A percentile compares a stretch with the other conserved stretches of the same genome.
phyloP scores from a whole-genome alignment of 441 rosid species.

The Erodium trifolium region DNA sequence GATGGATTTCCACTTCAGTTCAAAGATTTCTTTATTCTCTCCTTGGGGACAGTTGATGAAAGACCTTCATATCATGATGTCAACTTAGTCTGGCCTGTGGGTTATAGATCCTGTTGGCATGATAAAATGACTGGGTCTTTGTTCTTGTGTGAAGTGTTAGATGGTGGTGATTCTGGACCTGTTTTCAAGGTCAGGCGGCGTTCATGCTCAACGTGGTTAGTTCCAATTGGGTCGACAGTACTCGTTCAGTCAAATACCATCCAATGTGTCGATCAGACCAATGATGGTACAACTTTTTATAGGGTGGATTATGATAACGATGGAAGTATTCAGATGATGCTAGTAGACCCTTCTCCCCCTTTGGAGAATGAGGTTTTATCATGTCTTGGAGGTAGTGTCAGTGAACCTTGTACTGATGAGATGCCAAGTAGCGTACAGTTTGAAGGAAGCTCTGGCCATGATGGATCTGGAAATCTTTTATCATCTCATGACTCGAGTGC shows the following conservation, averaged over 20 bases:
- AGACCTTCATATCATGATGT: conserved; percentile 77
- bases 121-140: conserved; percentile 88
- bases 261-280: not conserved
- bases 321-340: conserved; percentile 48
- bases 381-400: conserved; percentile 39
- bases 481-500: conserved; percentile 22
- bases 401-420: conserved; percentile 24
- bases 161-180: conserved; percentile 89
- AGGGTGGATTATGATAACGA: conserved; percentile 38
- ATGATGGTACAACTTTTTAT: conserved; percentile 21
- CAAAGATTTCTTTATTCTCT: conserved; percentile 84
- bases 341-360: conserved; percentile 62
- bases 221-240: conserved; percentile 66
- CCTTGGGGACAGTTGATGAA: conserved; percentile 72
- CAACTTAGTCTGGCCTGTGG: conserved; percentile 35
- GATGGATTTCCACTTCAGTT: conserved; percentile 76
- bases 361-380: conserved; percentile 50
- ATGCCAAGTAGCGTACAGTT: conserved; percentile 23
- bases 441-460: conserved; percentile 28
- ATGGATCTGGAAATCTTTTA: conserved; percentile 23
- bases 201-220: conserved; percentile 53
- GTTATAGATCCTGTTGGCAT: conserved; percentile 69
- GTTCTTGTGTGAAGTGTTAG: conserved; percentile 70
- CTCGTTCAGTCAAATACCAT: conserved; percentile 25
- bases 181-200: conserved; percentile 74